Conservation (phyloP, 768 basidiomycete genomes). For the Cantharellus cinnabarinus region DNA sequence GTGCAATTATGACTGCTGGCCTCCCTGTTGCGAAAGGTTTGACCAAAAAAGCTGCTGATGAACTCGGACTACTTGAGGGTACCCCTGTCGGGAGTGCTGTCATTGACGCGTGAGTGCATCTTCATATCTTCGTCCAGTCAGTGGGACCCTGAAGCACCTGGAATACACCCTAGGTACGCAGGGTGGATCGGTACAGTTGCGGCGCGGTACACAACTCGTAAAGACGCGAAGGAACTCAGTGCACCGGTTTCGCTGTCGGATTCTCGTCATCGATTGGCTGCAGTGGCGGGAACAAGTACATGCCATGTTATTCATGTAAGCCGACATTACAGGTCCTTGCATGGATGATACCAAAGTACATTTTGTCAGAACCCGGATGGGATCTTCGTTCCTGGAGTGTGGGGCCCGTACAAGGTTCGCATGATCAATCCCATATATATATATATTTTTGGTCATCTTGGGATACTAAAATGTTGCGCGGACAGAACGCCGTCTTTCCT, state of each 20-base stretch:
- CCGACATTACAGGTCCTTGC: neutral
- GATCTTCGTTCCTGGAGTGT: slow-evolving; percentile 78
- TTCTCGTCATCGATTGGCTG: slow-evolving; percentile 65
- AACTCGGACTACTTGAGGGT: slow-evolving; percentile 67
- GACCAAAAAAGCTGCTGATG: slow-evolving; percentile 53
- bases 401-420: slow-evolving; percentile 71
- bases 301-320: slow-evolving; percentile 80
- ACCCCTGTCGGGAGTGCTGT: slow-evolving; percentile 87
- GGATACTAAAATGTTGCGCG: neutral
- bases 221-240: slow-evolving; percentile 30
- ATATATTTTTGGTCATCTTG: neutral
- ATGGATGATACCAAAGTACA: neutral
- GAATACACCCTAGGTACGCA: slow-evolving; percentile 28
- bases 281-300: slow-evolving; percentile 89
- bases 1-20: slow-evolving; percentile 49
- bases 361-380: slow-evolving; percentile 45
- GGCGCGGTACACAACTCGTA: slow-evolving; percentile 32
- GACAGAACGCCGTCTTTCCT: slow-evolving; percentile 66
- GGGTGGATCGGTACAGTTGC: slow-evolving; percentile 96
- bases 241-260: slow-evolving; percentile 46
- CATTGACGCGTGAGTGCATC: slow-evolving; percentile 64
- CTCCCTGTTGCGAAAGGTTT: slow-evolving; percentile 74
- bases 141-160: neutral
- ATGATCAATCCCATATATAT: neutral
- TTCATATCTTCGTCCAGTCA: neutral